Evolutionary conservation across 2,329 filamentous ascomycete species (phyloP).

Genomic region (Septoria linicola): DNA sequence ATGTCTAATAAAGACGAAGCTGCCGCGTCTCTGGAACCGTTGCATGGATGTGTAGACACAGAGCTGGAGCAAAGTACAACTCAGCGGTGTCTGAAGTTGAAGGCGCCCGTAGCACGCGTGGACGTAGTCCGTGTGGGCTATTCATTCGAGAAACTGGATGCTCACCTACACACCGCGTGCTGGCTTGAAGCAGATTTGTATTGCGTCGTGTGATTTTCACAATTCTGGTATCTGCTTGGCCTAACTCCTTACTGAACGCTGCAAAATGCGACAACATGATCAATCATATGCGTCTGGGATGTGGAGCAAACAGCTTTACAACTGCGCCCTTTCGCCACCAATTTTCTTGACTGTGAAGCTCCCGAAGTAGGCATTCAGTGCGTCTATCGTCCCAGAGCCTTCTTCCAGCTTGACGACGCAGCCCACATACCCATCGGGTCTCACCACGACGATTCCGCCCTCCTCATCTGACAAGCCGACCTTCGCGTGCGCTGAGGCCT

Average conservation of each 20-base stretch:
- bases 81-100: no score
- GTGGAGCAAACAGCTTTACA: constrained; percentile 20
- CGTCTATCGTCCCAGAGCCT: constrained; percentile 75
- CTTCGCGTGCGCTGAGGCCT: constrained; percentile 78
- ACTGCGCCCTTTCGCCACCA: constrained; percentile 34
- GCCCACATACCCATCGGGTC: constrained; percentile 85
- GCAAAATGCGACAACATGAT: background rate
- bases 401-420: constrained; percentile 71
- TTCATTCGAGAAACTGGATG: no score
- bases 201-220: no score
- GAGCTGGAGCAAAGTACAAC: no score
- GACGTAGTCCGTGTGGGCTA: no score
- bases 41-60: no score
- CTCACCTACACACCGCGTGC: no score
- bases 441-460: constrained; percentile 78
- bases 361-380: constrained; percentile 79
- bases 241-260: background rate
- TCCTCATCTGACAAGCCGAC: constrained; percentile 73
- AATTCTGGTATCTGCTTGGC: background rate
- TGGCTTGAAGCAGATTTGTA: no score
- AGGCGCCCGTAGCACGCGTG: no score
- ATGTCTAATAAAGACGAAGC: no score
- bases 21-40: no score
- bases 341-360: constrained; percentile 65
- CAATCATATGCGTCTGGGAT: background rate